phyloP scores from a whole-genome alignment of 1,284 basidiomycete genomes.

The Anthracocystis setariae region DNA sequence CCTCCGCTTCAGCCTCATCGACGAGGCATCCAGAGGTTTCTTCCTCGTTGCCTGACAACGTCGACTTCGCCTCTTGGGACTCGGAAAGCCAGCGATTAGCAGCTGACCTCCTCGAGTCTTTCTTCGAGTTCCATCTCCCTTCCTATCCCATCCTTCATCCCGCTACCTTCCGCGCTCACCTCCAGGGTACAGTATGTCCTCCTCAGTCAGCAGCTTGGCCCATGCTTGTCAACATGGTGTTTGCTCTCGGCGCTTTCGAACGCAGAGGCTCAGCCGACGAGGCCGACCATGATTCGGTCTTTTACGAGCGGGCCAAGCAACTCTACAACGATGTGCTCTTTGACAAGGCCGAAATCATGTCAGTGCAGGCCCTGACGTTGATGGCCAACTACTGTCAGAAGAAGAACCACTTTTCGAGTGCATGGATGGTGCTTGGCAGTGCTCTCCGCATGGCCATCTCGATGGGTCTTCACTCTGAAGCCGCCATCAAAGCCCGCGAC shows the following conservation, averaged over 20 bases:
- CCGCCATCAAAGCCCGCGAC: slow-evolving; percentile 33
- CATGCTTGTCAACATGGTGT: slow-evolving; percentile 55
- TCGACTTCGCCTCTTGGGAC: slow-evolving; percentile 34
- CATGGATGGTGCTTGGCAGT: slow-evolving; percentile 52
- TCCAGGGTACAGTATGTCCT: slow-evolving; percentile 32
- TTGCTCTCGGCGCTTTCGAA: slow-evolving; percentile 48
- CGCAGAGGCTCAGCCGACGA: slow-evolving; percentile 33
- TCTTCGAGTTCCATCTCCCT: slow-evolving; percentile 48
- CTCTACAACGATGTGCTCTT: slow-evolving; percentile 45
- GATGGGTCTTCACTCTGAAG: slow-evolving; percentile 45
- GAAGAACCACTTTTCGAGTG: slow-evolving; percentile 41
- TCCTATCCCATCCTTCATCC: slow-evolving; percentile 49
- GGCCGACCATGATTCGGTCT: slow-evolving; percentile 30
- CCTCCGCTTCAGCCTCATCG: slow-evolving; percentile 19
- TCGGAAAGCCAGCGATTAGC: slow-evolving; percentile 34
- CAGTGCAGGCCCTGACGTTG: slow-evolving; percentile 43
- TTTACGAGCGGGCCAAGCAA: slow-evolving; percentile 40
- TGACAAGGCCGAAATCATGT: slow-evolving; percentile 48
- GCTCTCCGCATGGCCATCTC: slow-evolving; percentile 53
- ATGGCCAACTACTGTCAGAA: slow-evolving; percentile 54
- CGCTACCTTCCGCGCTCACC: slow-evolving; percentile 50
- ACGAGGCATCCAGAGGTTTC: slow-evolving; percentile 12
- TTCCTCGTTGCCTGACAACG: slow-evolving; percentile 26
- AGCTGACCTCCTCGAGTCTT: slow-evolving; percentile 36
- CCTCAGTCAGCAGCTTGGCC: slow-evolving; percentile 37